These are phyloP conservation scores for Radiomyces spectabilis DNA, from an alignment of 192 early-diverging fungal species.

Conservation along the genomic window DNA sequence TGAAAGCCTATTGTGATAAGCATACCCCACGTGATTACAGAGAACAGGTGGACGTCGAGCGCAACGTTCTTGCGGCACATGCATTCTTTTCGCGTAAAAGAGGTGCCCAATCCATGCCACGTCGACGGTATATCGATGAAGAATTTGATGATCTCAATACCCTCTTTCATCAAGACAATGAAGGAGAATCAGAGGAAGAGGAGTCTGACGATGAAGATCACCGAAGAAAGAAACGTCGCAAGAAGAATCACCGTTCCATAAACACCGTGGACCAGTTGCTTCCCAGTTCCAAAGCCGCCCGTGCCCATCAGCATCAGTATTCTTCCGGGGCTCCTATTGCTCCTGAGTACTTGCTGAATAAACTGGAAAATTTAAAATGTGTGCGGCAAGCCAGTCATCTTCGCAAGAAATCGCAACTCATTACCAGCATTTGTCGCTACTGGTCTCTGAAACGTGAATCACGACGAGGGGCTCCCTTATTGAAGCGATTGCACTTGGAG, in stretches of 20 bases:
- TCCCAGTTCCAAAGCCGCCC: slow-evolving; percentile 45
- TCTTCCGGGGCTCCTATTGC: slow-evolving; percentile 53
- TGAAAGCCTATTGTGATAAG: slow-evolving; percentile 81
- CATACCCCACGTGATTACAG: slow-evolving; percentile 73
- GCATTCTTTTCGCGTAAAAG: slow-evolving; percentile 7
- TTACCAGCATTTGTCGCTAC: slow-evolving; percentile 75
- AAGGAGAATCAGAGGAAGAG: slow-evolving; percentile 30
- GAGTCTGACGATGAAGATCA: slow-evolving; percentile 8
- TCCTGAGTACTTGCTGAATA: slow-evolving; percentile 49
- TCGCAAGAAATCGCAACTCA: slow-evolving; percentile 43
- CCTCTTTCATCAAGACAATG: slow-evolving; percentile 3
- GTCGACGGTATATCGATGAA: slow-evolving; percentile 29
- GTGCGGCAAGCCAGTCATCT: slow-evolving; percentile 13
- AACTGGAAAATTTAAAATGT: slow-evolving; percentile 28
- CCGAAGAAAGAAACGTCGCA: not conserved
- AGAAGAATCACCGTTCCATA: not conserved
- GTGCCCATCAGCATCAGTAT: slow-evolving; percentile 57
- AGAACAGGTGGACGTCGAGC: slow-evolving; percentile 37
- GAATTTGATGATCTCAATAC: slow-evolving; percentile 9
- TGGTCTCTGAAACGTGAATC: slow-evolving; percentile 92
- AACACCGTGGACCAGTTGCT: slow-evolving; percentile 5
- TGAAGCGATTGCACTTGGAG: slow-evolving; percentile 94
- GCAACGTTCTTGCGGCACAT: slow-evolving; percentile 22
- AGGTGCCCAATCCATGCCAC: slow-evolving; percentile 14
- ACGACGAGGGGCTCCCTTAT: slow-evolving; percentile 86